Conservation (phyloP, 106 monocot genomes). For the Dendrobium catenatum region DNA sequence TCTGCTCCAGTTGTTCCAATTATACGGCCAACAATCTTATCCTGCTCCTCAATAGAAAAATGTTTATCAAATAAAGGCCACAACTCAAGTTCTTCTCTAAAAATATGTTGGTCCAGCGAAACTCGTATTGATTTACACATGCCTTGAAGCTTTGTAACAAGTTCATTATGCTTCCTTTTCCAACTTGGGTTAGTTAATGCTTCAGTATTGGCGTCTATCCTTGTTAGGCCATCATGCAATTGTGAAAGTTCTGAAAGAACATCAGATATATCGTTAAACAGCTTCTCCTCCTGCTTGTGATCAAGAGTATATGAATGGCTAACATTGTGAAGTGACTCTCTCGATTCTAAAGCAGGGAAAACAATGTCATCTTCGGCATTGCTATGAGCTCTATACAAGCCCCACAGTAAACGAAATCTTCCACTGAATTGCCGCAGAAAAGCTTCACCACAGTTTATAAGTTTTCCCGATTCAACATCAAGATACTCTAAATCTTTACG, state of each 20-base stretch:
- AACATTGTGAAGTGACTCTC: conserved; percentile 94
- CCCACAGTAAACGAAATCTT: conserved; percentile 92
- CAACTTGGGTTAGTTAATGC: conserved; percentile 23
- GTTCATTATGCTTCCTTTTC: conserved; percentile 63
- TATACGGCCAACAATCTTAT: conserved; percentile 92
- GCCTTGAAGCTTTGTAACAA: conserved; percentile 90
- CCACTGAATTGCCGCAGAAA: conserved; percentile 83
- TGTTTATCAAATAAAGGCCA: conserved; percentile 97
- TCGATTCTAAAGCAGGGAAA: conserved; percentile 97
- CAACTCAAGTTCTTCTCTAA: conserved; percentile 92
- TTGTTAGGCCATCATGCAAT: conserved; percentile 38
- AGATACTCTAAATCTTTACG: conserved; percentile 92
- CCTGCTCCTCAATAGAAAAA: conserved; percentile 96
- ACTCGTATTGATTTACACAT: conserved; percentile 99
- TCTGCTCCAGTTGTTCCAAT: conserved; percentile 98
- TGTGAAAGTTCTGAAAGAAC: conserved; percentile 72
- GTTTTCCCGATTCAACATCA: conserved; percentile 92
- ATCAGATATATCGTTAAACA: conserved; percentile 84
- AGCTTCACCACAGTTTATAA: conserved; percentile 65
- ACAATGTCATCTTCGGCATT: conserved; percentile 99
- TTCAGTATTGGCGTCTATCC: conserved; percentile 7
- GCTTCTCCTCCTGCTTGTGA: conserved; percentile 95
- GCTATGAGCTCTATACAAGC: conserved; percentile 92
- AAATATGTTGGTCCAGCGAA: conserved; percentile 88
- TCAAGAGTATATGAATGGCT: conserved; percentile 98